Evolutionary conservation across 495 filamentous ascomycete species (phyloP), one percentile per base, ranked within the genome.

Genomic region (Rhizodiscina lignyota): DNA sequence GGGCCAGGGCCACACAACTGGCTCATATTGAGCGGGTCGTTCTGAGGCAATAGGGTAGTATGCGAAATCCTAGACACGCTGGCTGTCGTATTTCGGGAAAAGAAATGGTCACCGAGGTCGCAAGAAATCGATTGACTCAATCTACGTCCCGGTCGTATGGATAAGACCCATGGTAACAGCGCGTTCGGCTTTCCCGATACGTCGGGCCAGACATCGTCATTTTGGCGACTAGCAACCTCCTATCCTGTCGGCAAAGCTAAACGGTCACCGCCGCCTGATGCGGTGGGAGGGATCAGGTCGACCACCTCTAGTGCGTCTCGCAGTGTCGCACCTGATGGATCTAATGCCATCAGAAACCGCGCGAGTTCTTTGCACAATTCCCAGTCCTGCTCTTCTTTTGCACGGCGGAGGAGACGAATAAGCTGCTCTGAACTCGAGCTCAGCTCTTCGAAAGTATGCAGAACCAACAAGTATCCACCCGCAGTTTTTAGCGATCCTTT

Each of bases 291-390:
- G 28, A 60, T 58, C 12, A 71, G 48, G 31, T 74, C 75, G 1
- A 85, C 78, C 45, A 79, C 60, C 39, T 74, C 70, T 50, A 94
- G 69, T 0, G 82, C 83, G 41, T 82, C 70, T 31, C 73, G 69
- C 17, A 99, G 60, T 29, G 83, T 91, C 34, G 75, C 72, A 0
- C 89, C 89, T 3, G 71, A 79, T 43, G 79, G 72, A 52, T 99
- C 91, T 36, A 99, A 68, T 1, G 89, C 89, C 30, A 87, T 82
- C 33, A 99, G 57, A 53, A 99, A 99, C 21, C 91, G 60, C 18
- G 86, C 85, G 2, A 99, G 62, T 50, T 99, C 91, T 43, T 84
- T 92, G 54, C 91, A 96, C 4, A 96, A 64, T 38, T 96, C 91
- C 89, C 87, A 99, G 53, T 99, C 89, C 18, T 69, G 72, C 56